Base-by-base conservation (phyloP, 306 rosid genomes). In the Boehmeria nivea region DNA sequence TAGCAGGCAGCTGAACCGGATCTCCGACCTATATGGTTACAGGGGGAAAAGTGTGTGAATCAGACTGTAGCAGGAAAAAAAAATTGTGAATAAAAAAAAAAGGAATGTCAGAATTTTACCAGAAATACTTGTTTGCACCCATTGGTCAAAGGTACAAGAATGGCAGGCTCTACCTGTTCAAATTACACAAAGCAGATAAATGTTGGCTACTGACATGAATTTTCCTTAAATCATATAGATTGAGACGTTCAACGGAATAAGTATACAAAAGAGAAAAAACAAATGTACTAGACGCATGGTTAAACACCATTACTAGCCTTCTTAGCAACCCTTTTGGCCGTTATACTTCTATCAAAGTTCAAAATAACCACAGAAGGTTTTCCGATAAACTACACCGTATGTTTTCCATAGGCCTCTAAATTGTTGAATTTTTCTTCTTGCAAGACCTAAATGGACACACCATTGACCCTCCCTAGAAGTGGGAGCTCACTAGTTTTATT, bases 1-100 rank as follows among this genome's bases (percentile, higher is more conserved):
- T 90, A 61, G 97, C 97, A 21, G 97, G 97, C 24, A 90, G 97
- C 76, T 90, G 95, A 71, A 88, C 95, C 1, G 97, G 97, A 74
- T 90, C 97, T 23, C 95, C 97, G 17, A 90, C 89, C 97, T 90
- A 50, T 12, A 55, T 9, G 6, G n/a, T 25, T 34, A 33, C 6
- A 47, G 4, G 15, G 43, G 13, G 25, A 57, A 14, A 60, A 34
- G 18, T 12, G 0, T 21, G 24, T 49, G 51, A 37, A 51, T 44
- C 3, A 54, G 12, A 28, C 24, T 3, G 16, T 34, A 45, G 25
- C 18, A 2, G 18, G 62, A 55, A 45, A 43, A 28, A 2, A 1
- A 24, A 16, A 24, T 27, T 19, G n/a, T 19, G 44, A 19, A 4
- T 13, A 17, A 38, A 42, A 13, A 45, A 39, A 51, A 26, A 53